A percentile compares a stretch with the other conserved stretches of the same genome.
Conservation (phyloP, 2,329 filamentous ascomycete genomes). For the Acephala macrosclerotiorum region DNA sequence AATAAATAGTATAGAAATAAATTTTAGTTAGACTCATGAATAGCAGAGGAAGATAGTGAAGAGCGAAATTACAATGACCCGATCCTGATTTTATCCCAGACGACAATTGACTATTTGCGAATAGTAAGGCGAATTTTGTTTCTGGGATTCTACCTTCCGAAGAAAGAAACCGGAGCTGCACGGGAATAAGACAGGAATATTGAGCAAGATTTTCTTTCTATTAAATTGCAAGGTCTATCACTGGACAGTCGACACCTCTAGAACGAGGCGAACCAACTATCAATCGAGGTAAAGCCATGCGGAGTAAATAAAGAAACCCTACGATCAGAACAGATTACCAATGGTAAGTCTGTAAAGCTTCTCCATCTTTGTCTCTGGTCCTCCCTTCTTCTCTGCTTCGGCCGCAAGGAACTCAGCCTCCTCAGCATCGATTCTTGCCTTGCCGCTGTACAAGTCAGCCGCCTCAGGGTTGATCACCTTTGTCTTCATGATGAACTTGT, state of each 20-base stretch:
- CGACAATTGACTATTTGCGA: no score
- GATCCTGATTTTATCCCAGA: no score
- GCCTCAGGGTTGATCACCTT: conserved; percentile 54
- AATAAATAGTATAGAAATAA: no score
- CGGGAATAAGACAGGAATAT: no score
- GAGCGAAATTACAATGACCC: no score
- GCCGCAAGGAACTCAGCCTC: conserved; percentile 52
- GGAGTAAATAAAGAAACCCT: not conserved
- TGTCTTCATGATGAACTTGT: conserved; percentile 54
- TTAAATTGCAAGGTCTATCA: not conserved
- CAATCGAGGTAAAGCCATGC: not conserved
- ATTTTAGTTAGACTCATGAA: no score
- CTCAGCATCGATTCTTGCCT: conserved; percentile 65
- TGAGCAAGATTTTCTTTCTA: no score
- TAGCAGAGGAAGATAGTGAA: no score
- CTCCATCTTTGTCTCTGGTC: conserved; percentile 34
- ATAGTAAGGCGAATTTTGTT: no score
- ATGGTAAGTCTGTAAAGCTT: conserved; percentile 37
- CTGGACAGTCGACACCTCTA: no score
- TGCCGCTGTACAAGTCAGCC: conserved; percentile 64
- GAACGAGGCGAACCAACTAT: not conserved
- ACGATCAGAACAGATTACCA: conserved; percentile 20
- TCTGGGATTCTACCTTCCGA: no score
- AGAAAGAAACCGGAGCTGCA: no score
- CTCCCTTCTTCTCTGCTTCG: conserved; percentile 31